phyloP scores from a whole-genome alignment of 768 basidiomycete genomes.

The Rhodotorula diobovata region DNA sequence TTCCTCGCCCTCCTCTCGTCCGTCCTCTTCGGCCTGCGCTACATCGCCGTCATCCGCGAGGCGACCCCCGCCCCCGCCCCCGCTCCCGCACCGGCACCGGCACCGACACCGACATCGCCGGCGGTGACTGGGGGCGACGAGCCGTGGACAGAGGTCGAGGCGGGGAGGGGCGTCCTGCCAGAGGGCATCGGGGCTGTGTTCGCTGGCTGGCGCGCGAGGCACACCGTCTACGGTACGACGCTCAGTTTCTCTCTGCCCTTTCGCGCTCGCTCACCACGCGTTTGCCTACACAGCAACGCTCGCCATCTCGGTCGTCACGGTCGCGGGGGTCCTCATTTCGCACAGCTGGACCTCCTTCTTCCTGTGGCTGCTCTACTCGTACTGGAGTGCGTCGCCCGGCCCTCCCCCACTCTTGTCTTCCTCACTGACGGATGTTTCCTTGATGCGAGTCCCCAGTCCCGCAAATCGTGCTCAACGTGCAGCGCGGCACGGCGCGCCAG shows the following conservation, averaged over 20 bases:
- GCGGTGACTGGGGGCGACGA: background rate
- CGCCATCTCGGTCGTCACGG: background rate
- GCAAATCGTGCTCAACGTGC: conserved; percentile 42
- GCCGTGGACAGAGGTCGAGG: background rate
- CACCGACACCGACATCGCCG: conserved; percentile 5
- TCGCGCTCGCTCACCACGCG: background rate
- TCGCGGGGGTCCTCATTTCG: conserved; percentile 4
- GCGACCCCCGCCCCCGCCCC: conserved; percentile 15
- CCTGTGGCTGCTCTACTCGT: conserved; percentile 32
- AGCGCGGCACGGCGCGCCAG: conserved; percentile 37
- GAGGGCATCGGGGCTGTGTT: background rate
- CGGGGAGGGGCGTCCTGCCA: background rate
- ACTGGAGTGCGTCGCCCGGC: conserved; percentile 33
- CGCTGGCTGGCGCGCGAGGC: background rate
- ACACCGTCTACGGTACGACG: conserved; percentile 1
- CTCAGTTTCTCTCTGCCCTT: background rate
- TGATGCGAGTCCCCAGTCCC: conserved; percentile 24
- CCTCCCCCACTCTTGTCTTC: background rate
- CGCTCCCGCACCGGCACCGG: background rate
- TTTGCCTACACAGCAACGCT: background rate
- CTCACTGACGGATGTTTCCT: background rate
- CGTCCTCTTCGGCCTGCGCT: conserved; percentile 42
- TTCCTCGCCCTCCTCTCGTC: conserved; percentile 41
- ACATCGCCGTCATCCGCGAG: conserved; percentile 38
- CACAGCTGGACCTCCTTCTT: conserved; percentile 35